Evolutionary conservation across 2,329 filamentous ascomycete species (phyloP).

Genomic region (Paraphoma chrysanthemicola): DNA sequence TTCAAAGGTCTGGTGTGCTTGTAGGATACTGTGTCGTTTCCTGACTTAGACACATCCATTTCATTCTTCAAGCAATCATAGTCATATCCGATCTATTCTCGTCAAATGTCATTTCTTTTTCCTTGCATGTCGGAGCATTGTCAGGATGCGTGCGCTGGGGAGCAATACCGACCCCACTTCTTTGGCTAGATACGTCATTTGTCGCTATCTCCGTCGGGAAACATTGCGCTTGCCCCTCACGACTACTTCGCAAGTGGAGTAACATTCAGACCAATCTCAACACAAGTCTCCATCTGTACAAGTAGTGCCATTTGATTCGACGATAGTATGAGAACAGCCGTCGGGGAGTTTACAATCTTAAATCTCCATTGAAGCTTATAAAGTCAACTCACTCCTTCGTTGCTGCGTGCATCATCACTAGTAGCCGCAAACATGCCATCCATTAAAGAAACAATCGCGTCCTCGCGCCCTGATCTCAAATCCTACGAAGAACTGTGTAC

Average conservation of each 20-base stretch:
- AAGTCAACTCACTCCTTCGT: neutral
- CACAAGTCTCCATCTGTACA: neutral
- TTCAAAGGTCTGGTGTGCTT: neutral
- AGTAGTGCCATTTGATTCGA: neutral
- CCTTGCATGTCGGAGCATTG: neutral
- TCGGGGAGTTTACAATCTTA: neutral
- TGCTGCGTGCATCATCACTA: neutral
- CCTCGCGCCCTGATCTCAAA: constrained; percentile 30
- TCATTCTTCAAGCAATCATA: neutral
- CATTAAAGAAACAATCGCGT: constrained; percentile 33
- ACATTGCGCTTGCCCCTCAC: neutral
- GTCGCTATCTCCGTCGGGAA: neutral
- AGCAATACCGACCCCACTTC: neutral
- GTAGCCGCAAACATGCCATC: constrained; percentile 29
- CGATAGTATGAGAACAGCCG: neutral
- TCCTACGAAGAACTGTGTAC: constrained; percentile 45
- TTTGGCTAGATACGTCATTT: constrained; percentile 2
- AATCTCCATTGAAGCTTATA: neutral
- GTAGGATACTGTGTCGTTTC: neutral
- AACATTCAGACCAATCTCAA: neutral
- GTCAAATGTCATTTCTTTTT: neutral
- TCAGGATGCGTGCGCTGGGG: neutral
- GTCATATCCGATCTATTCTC: neutral
- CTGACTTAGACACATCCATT: neutral
- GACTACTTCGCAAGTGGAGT: neutral